phyloP scores from a whole-genome alignment of 768 basidiomycete genomes.

The Rhizopogon salebrosus region DNA sequence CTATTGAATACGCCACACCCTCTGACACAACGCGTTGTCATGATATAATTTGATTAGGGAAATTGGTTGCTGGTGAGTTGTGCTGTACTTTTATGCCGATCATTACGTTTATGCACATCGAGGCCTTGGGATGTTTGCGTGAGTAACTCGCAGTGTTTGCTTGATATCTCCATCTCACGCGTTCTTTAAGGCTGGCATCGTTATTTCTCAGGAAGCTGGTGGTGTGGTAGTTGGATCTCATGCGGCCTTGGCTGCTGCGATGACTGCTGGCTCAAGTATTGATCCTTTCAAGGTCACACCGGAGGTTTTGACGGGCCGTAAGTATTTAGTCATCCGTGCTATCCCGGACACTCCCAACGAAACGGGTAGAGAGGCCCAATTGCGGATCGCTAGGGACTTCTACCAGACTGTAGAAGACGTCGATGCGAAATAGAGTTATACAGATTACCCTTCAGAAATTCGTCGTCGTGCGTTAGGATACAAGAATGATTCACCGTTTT shows the following conservation, averaged over 20 bases:
- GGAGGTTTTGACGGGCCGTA: conserved; percentile 69
- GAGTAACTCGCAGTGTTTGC: conserved; percentile 15
- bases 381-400: conserved; percentile 78
- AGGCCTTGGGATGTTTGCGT: conserved; percentile 87
- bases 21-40: conserved; percentile 1
- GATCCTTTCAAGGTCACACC: conserved; percentile 61
- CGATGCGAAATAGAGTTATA: conserved; percentile 38
- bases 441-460: neutral
- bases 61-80: conserved; percentile 66
- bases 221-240: conserved; percentile 72
- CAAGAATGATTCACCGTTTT: neutral
- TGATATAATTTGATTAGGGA: conserved; percentile 43
- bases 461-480: neutral
- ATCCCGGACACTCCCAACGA: conserved; percentile 63
- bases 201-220: conserved; percentile 90
- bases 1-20: neutral
- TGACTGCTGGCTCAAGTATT: conserved; percentile 16
- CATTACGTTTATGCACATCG: neutral
- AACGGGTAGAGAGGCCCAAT: conserved; percentile 65
- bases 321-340: conserved; percentile 73
- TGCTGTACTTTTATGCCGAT: neutral
- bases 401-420: conserved; percentile 78
- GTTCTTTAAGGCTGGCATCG: conserved; percentile 67
- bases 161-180: neutral
- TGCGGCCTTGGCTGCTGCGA: conserved; percentile 35